phyloP scores from a whole-genome alignment of 805 yeast genomes.

The Yamadazyma akitaensis region DNA sequence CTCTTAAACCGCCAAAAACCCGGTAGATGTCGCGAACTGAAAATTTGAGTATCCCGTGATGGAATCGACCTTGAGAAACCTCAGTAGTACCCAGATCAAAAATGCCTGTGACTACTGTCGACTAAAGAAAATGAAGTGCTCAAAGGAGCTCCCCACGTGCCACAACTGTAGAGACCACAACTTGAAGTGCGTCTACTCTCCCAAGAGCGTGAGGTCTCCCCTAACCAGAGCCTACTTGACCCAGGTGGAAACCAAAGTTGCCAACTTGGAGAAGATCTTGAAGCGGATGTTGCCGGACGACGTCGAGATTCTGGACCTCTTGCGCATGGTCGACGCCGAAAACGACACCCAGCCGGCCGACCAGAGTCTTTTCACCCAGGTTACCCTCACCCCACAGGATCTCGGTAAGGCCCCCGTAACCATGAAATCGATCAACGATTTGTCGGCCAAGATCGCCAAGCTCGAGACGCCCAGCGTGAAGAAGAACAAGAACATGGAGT shows the following conservation, averaged over 20 bases:
- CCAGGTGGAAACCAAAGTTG: conserved; percentile 57
- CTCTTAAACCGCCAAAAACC: no score
- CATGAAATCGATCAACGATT: conserved; percentile 16
- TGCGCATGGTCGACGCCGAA: conserved; percentile 14
- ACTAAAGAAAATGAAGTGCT: conserved; percentile 72
- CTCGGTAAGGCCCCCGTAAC: conserved; percentile 16
- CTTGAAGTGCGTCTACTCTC: conserved; percentile 80
- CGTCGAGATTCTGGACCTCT: conserved; percentile 20
- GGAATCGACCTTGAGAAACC: background rate
- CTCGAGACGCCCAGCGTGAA: background rate
- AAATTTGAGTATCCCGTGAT: background rate
- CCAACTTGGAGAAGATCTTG: conserved; percentile 29
- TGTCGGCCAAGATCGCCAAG: conserved; percentile 13
- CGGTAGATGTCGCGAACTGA: background rate
- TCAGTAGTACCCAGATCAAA: background rate
- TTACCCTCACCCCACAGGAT: conserved; percentile 17
- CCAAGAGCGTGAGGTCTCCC: conserved; percentile 74
- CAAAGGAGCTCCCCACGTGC: conserved; percentile 75
- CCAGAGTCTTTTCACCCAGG: conserved; percentile 13
- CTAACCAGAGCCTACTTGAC: conserved; percentile 79
- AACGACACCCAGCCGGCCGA: conserved; percentile 2
- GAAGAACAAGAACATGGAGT: conserved; percentile 8
- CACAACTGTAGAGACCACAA: conserved; percentile 67
- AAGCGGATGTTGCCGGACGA: conserved; percentile 31
- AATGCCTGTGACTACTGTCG: conserved; percentile 81